Conservation (phyloP, 768 basidiomycete species). For the Hirschioporus abietinus region DNA sequence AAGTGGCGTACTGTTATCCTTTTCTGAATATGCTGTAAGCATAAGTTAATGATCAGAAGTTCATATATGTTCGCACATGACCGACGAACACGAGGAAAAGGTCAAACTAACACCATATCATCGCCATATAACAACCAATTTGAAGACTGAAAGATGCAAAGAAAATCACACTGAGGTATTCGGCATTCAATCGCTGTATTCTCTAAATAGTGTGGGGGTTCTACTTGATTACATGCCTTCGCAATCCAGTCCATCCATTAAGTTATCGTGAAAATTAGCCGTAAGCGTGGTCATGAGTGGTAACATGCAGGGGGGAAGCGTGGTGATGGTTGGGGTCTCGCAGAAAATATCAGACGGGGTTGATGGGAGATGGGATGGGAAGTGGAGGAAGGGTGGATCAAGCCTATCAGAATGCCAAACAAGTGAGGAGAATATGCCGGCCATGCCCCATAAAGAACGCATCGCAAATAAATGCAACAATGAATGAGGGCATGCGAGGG, state of each 20-base stretch:
- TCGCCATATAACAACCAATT: too few species aligned
- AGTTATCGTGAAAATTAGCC: not conserved
- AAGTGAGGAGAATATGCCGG: not conserved
- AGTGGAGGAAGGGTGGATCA: not conserved
- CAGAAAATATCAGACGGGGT: not conserved
- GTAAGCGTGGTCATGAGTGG: not conserved
- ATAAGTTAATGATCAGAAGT: too few species aligned
- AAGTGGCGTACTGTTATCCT: too few species aligned
- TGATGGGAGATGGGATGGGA: not conserved
- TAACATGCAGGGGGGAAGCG: not conserved
- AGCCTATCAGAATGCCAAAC: not conserved
- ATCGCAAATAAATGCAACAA: too few species aligned
- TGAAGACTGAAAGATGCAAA: too few species aligned
- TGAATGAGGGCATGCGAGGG: too few species aligned
- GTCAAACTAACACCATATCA: too few species aligned
- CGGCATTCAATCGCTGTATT: not conserved
- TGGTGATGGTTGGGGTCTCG: not conserved
- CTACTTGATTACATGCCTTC: constrained; percentile 1
- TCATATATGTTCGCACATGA: too few species aligned
- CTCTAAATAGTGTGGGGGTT: not conserved
- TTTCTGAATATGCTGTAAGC: too few species aligned
- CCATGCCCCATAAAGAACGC: too few species aligned
- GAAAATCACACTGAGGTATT: not conserved
- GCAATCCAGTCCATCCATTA: not conserved
- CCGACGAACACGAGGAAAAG: too few species aligned